Base-by-base conservation (phyloP, 495 filamentous ascomycete genomes). In the Cryomyces antarcticus region DNA sequence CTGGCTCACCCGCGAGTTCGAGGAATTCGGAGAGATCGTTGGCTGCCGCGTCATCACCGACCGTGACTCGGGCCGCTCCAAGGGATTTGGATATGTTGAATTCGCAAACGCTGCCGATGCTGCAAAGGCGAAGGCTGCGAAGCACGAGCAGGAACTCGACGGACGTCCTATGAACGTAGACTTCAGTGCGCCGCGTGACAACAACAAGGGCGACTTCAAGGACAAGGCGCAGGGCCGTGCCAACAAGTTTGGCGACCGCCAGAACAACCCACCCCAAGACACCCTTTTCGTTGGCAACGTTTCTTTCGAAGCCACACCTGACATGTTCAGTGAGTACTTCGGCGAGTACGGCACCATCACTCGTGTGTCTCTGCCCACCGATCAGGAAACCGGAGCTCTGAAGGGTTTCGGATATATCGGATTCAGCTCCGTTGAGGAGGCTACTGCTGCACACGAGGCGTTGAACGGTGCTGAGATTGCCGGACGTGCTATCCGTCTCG, bases 401-500 rank as follows among this genome's bases (percentile, higher is more conserved):
- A 95, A 96, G 74, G 89, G 89, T 42, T 96, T 92, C 59, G 92
- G 82, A 39, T 97, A 97, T 59, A 78, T 97, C 41, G 76, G 78
- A 52, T 93, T 82, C 68, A 60, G 63, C 35, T 82, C 78, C 9
- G 62, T 93, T 41, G 89, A 94, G 7, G 87, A 95, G 54, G 84
- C 89, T 42, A 80, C 78, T 62, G 61, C 62, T 43, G 89, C 80
- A 28, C 77, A 81, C 46, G 71, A 77, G 50, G 64, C 35, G 28
- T 38, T 61, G 59, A 74, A 78, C 41, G 89, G 89, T 47, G 64
- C 69, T 46, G 71, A 80, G 37, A 68, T 96, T 47, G 74, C 71
- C 51, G 85, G 82, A 40, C 85, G 89, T 49, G 51, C 80, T 24
- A 68, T 94, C 52, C 80, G 89, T 52, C 77, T 95, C 41, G 89